Percentiles rank a stretch among this genome's conserved stretches.
phyloP scores from a whole-genome alignment of 2,329 filamentous ascomycete species.

The Tolypocladium nubicola region DNA sequence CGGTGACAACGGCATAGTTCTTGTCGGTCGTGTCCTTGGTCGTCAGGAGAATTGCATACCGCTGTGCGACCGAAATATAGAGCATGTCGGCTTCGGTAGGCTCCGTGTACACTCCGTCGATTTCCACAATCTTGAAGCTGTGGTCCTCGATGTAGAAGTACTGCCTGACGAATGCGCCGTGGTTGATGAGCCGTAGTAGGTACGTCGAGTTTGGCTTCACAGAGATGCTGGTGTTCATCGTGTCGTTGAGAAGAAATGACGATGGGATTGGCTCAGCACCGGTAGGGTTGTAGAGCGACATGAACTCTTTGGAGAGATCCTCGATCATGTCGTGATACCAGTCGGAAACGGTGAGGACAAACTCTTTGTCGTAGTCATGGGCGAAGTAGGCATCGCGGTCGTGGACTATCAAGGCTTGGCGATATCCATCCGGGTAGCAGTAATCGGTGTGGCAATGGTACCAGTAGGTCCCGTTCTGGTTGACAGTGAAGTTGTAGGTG shows the following conservation, averaged over 20 bases:
- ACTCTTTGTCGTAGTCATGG: background rate
- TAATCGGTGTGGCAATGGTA: slow-evolving; percentile 42
- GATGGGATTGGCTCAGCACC: background rate
- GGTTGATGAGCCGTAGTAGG: background rate
- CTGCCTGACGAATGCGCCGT: background rate
- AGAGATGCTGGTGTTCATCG: background rate
- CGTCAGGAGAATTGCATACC: background rate
- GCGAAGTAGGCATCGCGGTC: background rate
- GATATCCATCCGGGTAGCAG: slow-evolving; percentile 11
- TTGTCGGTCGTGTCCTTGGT: background rate
- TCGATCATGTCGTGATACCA: background rate
- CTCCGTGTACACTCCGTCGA: background rate
- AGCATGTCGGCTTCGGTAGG: background rate
- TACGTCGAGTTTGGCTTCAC: background rate
- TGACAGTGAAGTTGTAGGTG: slow-evolving; percentile 35
- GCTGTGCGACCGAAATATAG: background rate
- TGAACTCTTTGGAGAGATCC: background rate
- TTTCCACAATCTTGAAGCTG: background rate
- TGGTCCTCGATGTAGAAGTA: background rate
- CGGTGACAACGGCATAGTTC: background rate
- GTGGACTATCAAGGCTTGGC: slow-evolving; percentile 41
- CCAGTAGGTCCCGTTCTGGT: slow-evolving; percentile 52
- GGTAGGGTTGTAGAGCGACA: background rate
- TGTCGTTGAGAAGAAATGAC: background rate
- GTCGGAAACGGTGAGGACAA: background rate